A percentile compares a stretch with the other conserved stretches of the same genome.
Evolutionary conservation across 1,139 yeast genomes (phyloP).

Genomic region (Geotrichum aggregatum): DNA sequence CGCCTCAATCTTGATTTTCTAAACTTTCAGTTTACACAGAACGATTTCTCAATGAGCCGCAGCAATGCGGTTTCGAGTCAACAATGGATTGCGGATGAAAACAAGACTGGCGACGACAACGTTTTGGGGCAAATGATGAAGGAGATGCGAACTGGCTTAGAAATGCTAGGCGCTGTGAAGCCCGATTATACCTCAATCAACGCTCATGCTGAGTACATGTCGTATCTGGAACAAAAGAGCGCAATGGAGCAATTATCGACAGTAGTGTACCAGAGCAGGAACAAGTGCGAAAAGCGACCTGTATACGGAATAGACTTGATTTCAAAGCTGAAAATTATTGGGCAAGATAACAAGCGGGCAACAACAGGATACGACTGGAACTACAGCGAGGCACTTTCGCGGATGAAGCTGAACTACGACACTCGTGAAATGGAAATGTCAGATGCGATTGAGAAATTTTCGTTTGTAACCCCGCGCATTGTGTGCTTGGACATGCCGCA

Average conservation of each 20-base stretch:
- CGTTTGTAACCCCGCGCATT: conserved; percentile 83
- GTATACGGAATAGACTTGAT: conserved; percentile 35
- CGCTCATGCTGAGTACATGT: conserved; percentile 56
- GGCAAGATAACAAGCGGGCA: conserved; percentile 8
- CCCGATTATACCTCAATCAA: conserved; percentile 52
- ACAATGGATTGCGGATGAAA: conserved; percentile 46
- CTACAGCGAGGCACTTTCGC: conserved; percentile 28
- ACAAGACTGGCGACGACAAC: conserved; percentile 29
- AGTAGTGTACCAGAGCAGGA: conserved; percentile 54
- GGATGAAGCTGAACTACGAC: conserved; percentile 43
- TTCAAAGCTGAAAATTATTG: conserved; percentile 16
- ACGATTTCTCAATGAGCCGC: conserved; percentile 46
- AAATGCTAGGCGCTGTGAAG: conserved; percentile 33
- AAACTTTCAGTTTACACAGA: conserved; percentile 54
- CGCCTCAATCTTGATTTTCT: conserved; percentile 53
- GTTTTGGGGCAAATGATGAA: conserved; percentile 35
- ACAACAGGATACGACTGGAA: conserved; percentile 29
- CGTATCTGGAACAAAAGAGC: conserved; percentile 48
- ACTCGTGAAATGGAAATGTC: conserved; percentile 46
- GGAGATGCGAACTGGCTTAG: conserved; percentile 15
- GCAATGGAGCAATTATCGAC: conserved; percentile 54
- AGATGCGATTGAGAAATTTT: conserved; percentile 64
- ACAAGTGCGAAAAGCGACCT: conserved; percentile 35
- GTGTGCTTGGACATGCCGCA: conserved; percentile 74
- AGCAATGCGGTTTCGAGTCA: conserved; percentile 49